phyloP scores from a whole-genome alignment of 164 flowering plant genomes.

The Santalum album region DNA sequence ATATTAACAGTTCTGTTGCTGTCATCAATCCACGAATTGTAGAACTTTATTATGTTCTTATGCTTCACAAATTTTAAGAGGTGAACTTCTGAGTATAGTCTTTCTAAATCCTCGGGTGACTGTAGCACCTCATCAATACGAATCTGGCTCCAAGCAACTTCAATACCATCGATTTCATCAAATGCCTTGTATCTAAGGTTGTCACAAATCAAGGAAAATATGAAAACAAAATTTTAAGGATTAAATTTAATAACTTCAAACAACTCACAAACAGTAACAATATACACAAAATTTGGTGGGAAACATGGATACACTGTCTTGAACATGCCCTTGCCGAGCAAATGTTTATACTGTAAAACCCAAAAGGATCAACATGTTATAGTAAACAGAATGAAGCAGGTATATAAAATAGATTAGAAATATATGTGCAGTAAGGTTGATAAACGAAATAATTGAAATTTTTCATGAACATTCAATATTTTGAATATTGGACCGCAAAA shows the following conservation, averaged over 20 bases:
- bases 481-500: too few relatives aligned
- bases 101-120: constrained; percentile 47
- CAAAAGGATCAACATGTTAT: not conserved
- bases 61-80: constrained; percentile 52
- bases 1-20: constrained; percentile 51
- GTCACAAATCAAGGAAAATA: constrained; percentile 8
- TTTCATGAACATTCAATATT: too few relatives aligned
- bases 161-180: constrained; percentile 65
- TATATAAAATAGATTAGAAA: not conserved
- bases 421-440: not conserved
- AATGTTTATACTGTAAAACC: constrained; percentile 1
- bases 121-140: constrained; percentile 44
- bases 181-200: constrained; percentile 44
- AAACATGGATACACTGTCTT: constrained; percentile 6
- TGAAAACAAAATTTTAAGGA: not conserved
- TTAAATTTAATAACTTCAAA: too few relatives aligned
- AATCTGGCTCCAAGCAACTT: constrained; percentile 71
- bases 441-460: too few relatives aligned
- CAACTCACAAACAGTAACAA: not conserved
- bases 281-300: not conserved
- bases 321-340: not conserved
- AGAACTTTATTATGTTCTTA: constrained; percentile 46
- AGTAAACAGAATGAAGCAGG: not conserved
- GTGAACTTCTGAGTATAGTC: constrained; percentile 55
- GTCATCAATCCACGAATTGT: constrained; percentile 63